Conservation (phyloP, 176 grass and related monocot genomes). For the Triticum turgidum region DNA sequence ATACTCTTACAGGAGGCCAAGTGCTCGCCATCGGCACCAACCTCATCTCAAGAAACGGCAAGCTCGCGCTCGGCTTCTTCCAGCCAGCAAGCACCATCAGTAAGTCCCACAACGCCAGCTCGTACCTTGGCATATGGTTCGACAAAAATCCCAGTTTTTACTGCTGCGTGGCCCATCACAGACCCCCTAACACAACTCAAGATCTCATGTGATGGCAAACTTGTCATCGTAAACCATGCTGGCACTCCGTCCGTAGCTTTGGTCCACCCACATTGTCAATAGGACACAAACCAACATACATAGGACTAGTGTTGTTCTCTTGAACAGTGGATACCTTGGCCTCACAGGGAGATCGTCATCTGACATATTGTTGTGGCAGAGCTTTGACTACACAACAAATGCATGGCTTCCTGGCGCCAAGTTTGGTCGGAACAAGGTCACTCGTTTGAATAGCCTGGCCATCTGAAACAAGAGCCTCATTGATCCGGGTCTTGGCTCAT, state of each 20-base stretch:
- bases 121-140: conserved; percentile 17
- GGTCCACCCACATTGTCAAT: conserved; percentile 32
- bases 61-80: background rate
- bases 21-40: background rate
- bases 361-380: no score
- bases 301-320: background rate
- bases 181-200: conserved; percentile 12
- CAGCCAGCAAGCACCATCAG: background rate
- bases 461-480: no score
- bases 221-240: background rate
- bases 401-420: no score
- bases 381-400: no score
- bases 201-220: conserved; percentile 15
- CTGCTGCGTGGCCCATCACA: conserved; percentile 2
- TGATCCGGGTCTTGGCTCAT: no score
- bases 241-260: background rate
- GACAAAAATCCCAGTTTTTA: conserved; percentile 1
- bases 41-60: background rate
- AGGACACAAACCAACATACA: background rate
- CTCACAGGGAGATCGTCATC: no score
- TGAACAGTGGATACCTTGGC: no score
- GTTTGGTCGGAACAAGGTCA: no score
- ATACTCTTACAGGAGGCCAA: background rate
- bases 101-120: conserved; percentile 21
- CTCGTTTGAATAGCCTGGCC: no score